Evolutionary conservation across 192 early-diverging fungal species (phyloP).

Genomic region (Pilaira anomala): DNA sequence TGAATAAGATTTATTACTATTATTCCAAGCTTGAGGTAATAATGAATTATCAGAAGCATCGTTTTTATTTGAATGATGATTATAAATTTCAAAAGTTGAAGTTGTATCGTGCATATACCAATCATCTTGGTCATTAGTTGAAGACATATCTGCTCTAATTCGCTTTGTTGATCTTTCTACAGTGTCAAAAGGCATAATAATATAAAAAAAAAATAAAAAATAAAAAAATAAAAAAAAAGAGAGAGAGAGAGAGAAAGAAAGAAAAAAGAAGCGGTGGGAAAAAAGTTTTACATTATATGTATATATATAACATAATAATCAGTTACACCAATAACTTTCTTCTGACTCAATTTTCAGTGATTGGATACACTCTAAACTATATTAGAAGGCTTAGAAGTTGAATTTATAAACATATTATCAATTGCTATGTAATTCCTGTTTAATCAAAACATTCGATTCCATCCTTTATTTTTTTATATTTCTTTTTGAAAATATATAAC

Average conservation of each 20-base stretch:
- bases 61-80: slow-evolving; percentile 11
- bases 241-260: slow-evolving; percentile 1
- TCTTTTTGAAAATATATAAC: background rate
- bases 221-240: background rate
- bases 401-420: too few species aligned
- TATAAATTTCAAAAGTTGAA: slow-evolving; percentile 15
- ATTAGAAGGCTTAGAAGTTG: background rate
- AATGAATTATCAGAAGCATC: background rate
- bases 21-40: background rate
- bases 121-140: background rate
- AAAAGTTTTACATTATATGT: background rate
- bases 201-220: slow-evolving; percentile 1
- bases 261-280: slow-evolving; percentile 1
- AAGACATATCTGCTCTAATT: slow-evolving; percentile 7
- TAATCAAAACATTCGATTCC: too few species aligned
- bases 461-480: background rate
- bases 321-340: background rate
- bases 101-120: slow-evolving; percentile 14
- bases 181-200: slow-evolving; percentile 32
- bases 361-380: slow-evolving; percentile 4
- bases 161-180: slow-evolving; percentile 27
- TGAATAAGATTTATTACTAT: background rate
- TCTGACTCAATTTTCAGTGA: background rate
- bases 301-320: background rate
- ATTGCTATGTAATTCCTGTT: too few species aligned